Evolutionary conservation across 208 protist genomes (phyloP), one percentile per base, ranked within the genome.

Genomic region (Acanthamoeba healyi): DNA sequence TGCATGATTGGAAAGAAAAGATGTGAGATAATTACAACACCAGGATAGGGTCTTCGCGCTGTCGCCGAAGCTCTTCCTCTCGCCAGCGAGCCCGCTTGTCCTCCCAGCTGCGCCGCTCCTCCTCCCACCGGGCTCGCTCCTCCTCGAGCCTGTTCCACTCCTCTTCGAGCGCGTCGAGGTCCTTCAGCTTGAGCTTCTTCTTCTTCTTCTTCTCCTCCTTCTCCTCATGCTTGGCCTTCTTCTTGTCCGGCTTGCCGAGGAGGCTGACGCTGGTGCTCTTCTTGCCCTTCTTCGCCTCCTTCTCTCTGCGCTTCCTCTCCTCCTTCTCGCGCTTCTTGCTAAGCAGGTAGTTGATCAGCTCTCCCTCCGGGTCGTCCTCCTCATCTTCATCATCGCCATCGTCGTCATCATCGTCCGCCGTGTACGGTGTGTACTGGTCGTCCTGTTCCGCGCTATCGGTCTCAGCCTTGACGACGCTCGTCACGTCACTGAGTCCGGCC

Each of bases 121-220:
- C 70, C 70, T 79, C 36, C 34, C 10, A 19, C 22, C 38, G 12
- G 34, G 19, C 70, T 9, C 32, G 34, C 36, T 79, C 36, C 10
- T 79, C 36, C 70, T 79, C 36, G 26, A 79, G 26, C 24, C 29
- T 3, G 0, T 5, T 4, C 44, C 6, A 15, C n/a, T 84, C 74
- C 74, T 49, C 74, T 7, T 56, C 19, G 42, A 49, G 38, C 40
- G 9, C 14, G 12, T 84, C 44, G 36, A 79, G 7, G 22, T 58
- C 74, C 44, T 84, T 84, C n/a, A 72, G n/a, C 74, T 84, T 84
- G 42, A 19, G 72, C 42, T 19, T 10, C 72, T 82, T 82, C 72
- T 29, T 82, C n/a, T 82, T 38, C 40, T 84, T 56, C 46, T 84
- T 56, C 19, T 56, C 0, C 29, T n/a, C 24, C 44, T 84, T 56